Evolutionary conservation across 177 flowering plant genomes (phyloP).

Genomic region (Vitis hybrid): DNA sequence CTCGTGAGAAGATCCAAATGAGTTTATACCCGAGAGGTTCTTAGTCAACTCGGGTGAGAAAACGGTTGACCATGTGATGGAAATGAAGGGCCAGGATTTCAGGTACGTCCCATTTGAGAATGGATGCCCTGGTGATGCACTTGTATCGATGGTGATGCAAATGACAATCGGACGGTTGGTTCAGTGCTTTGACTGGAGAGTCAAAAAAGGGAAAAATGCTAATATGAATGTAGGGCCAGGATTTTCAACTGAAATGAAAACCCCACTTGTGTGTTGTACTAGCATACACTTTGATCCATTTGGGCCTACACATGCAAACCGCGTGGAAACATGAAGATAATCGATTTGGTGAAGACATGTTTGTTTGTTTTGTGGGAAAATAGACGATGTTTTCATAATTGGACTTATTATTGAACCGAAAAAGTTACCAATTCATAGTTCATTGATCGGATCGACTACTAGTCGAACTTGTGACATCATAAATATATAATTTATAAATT

Average conservation of each 20-base stretch:
- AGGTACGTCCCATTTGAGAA: not conserved
- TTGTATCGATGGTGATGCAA: not conserved
- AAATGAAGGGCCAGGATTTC: not conserved
- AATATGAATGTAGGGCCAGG: not conserved
- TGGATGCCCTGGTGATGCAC: not conserved
- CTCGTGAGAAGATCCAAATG: not conserved
- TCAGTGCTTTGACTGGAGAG: no score
- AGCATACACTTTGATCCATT: not conserved
- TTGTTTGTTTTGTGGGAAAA: no score
- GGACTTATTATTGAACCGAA: no score
- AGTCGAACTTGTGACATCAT: no score
- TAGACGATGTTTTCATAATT: no score
- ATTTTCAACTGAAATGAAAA: not conserved
- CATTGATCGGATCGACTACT: no score
- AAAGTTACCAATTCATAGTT: no score
- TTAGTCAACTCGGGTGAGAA: not conserved
- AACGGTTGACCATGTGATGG: not conserved
- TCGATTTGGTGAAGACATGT: no score
- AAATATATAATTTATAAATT: no score
- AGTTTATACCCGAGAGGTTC: not conserved
- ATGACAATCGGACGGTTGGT: not conserved
- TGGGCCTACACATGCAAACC: no score
- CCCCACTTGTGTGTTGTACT: not conserved
- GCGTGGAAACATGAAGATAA: no score
- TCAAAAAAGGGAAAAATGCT: not conserved